Base-by-base conservation (phyloP, 2,329 filamentous ascomycete genomes). In the Ceratocystis eucalypticola region DNA sequence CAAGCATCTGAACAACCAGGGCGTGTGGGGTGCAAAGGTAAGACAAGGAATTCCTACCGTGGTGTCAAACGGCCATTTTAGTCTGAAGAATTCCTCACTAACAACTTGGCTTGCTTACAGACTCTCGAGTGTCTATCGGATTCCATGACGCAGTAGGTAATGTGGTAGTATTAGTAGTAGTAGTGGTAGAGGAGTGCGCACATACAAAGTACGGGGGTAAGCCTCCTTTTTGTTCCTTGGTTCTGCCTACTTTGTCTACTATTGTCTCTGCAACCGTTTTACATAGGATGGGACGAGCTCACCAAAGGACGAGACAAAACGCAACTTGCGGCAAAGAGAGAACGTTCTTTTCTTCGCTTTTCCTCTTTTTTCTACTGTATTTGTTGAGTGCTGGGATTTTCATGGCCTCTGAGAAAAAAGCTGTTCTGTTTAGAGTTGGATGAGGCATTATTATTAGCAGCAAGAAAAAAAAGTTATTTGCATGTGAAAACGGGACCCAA, bases 1-100 rank as follows among this genome's bases (percentile, higher is more conserved):
- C 66, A 82, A 82, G 70, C 87, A 88, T 72, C 77, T 88, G 50
- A 79, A 80, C 69, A 88, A 88, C 72, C 85, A 88, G 74, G 84
- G 82, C n/a, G 74, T 77, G 3, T 73, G 78, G 66, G 71, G 74
- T 61, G 70, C 74, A 5, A 73, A 76, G 65, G 78, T 79, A 70
- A 71, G 76, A 72, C 15, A 6, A 28, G 17, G 5, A n/a, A 17
- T 55, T 41, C 37, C 37, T 41, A 41, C 37, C 37, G 37, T 12
- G 2, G 12, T 41, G 3, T 41, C 37, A 12, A 41, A 12, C 10
- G 37, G 12, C 12, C 10, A 41, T 41, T 12, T 41, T 15, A 5
- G 37, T 15, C 37, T 5, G 4, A 15, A 4, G 37, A 41, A 50
- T 12, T 50, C 1, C 61, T 64, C n/a, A 64, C 61, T 44, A 10